phyloP scores from a whole-genome alignment of 345 rosid genomes.

The Populus alba region DNA sequence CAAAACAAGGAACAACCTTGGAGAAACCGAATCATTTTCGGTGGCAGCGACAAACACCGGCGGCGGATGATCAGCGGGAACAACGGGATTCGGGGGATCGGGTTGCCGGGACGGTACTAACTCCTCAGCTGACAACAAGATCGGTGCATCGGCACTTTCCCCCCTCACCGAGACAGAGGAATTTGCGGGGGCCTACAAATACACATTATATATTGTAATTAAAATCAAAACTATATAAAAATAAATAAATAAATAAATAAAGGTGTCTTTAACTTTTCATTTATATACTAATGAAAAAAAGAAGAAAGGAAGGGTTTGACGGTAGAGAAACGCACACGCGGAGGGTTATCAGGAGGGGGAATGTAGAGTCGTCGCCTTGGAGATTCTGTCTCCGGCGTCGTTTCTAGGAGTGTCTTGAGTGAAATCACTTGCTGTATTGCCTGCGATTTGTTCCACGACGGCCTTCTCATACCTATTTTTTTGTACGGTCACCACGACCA shows the following conservation, averaged over 20 bases:
- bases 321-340: conserved; percentile 18
- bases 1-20: conserved; percentile 25
- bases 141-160: conserved; percentile 13
- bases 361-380: conserved; percentile 26
- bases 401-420: conserved; percentile 40
- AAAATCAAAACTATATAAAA: background rate
- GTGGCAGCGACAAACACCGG: conserved; percentile 13
- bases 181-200: conserved; percentile 28
- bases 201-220: background rate
- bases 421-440: conserved; percentile 56
- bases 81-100: conserved; percentile 19
- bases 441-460: conserved; percentile 61
- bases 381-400: conserved; percentile 31
- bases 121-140: conserved; percentile 16
- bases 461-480: conserved; percentile 47
- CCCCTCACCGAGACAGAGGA: conserved; percentile 28
- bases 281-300: conserved; percentile 1
- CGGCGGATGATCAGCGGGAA: conserved; percentile 6
- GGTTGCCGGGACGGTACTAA: conserved; percentile 9
- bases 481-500: background rate
- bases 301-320: background rate
- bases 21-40: conserved; percentile 26
- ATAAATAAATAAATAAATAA: background rate
- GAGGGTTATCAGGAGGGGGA: conserved; percentile 18
- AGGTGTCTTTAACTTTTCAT: background rate